Percentiles rank a stretch among this genome's conserved stretches.
Conservation (phyloP, 1,284 basidiomycete genomes). For the Coniophora puteana region DNA sequence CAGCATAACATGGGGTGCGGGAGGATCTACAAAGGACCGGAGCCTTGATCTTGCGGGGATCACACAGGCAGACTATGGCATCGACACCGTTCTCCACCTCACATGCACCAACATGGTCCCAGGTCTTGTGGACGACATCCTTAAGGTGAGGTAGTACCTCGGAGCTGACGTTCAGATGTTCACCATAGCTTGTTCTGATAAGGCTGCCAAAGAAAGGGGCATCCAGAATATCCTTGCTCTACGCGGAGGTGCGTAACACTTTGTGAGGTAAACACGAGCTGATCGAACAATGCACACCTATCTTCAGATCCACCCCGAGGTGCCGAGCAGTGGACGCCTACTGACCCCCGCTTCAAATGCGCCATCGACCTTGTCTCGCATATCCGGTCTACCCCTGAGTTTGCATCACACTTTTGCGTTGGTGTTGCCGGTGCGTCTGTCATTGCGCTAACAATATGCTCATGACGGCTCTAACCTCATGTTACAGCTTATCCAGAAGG, state of each 20-base stretch:
- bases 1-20: constrained; percentile 95
- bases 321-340: constrained; percentile 88
- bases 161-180: neutral
- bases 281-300: constrained; percentile 1
- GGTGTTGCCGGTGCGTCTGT: constrained; percentile 73
- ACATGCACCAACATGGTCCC: constrained; percentile 98
- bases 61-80: constrained; percentile 64
- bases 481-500: constrained; percentile 86
- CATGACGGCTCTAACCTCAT: constrained; percentile 6
- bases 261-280: neutral
- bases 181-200: constrained; percentile 4
- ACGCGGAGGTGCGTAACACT: constrained; percentile 66
- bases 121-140: constrained; percentile 80
- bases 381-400: constrained; percentile 78
- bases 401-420: constrained; percentile 86
- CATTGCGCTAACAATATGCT: constrained; percentile 2
- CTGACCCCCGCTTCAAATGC: constrained; percentile 83
- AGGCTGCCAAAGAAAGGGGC: constrained; percentile 81
- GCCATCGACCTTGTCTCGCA: constrained; percentile 90
- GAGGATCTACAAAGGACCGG: constrained; percentile 88
- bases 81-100: constrained; percentile 90
- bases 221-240: constrained; percentile 92
- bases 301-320: constrained; percentile 84
- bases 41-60: constrained; percentile 83
- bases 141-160: constrained; percentile 53